Conservation (phyloP, 345 rosid species). For the Combretum micranthum region DNA sequence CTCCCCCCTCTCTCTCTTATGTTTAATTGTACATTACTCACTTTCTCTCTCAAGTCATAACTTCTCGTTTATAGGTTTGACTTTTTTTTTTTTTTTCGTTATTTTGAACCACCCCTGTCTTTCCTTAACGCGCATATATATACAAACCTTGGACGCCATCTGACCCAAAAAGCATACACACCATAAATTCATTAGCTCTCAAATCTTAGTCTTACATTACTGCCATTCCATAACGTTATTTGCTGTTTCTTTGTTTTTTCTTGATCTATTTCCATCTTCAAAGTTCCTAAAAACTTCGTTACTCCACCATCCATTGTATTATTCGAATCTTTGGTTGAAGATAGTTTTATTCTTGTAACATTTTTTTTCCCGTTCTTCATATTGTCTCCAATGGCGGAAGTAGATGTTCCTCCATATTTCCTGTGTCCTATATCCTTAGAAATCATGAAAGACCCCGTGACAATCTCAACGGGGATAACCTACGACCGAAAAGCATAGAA, state of each 20-base stretch:
- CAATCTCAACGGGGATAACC: slow-evolving; percentile 18
- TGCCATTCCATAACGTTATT: no score
- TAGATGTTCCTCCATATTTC: slow-evolving; percentile 14
- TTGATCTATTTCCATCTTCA: no score
- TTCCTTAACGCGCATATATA: no score
- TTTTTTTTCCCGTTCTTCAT: background rate
- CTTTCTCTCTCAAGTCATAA: background rate
- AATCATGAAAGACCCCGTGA: slow-evolving; percentile 22
- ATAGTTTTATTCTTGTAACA: background rate
- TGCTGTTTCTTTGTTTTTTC: no score
- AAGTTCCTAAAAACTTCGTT: no score
- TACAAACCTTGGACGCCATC: no score
- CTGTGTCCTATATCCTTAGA: slow-evolving; percentile 17
- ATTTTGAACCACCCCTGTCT: background rate
- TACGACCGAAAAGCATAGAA: slow-evolving; percentile 21
- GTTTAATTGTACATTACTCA: background rate
- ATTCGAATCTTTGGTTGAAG: no score
- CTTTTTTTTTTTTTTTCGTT: slow-evolving; percentile 7
- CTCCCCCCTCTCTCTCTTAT: background rate
- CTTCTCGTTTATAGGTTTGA: slow-evolving; percentile 10
- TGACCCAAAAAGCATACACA: no score
- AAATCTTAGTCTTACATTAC: no score
- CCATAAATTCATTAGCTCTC: no score
- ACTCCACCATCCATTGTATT: no score
- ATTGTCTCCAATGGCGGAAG: slow-evolving; percentile 4